phyloP scores from a whole-genome alignment of 176 grass and related monocot genomes.

The Triticum turgidum region DNA sequence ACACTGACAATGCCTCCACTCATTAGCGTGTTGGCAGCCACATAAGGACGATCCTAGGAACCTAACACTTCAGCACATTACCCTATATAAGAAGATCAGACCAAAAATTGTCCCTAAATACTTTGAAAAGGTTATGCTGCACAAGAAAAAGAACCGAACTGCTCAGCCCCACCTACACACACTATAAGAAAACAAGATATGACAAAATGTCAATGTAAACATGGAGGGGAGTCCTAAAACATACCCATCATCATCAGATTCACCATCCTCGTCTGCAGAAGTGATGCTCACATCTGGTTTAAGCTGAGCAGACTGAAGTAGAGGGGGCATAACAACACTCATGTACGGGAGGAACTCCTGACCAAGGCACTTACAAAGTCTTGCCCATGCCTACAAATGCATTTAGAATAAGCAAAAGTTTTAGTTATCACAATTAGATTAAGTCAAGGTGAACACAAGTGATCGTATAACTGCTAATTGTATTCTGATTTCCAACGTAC shows the following conservation, averaged over 20 bases:
- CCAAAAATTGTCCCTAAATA: neutral
- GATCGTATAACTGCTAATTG: neutral
- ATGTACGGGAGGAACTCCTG: constrained; percentile 91
- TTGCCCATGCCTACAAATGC: constrained; percentile 64
- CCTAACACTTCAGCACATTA: neutral
- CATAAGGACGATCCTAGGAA: neutral
- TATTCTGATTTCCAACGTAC: constrained; percentile 32
- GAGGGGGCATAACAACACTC: constrained; percentile 79
- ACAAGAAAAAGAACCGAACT: neutral
- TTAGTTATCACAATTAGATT: neutral
- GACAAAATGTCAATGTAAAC: neutral
- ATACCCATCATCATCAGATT: constrained; percentile 80
- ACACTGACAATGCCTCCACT: neutral
- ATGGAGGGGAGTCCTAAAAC: constrained; percentile 22
- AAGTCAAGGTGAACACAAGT: constrained; percentile 18
- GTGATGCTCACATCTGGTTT: constrained; percentile 83
- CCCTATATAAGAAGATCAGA: neutral
- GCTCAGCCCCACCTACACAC: neutral
- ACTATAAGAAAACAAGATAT: constrained; percentile 6
- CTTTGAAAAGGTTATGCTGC: neutral
- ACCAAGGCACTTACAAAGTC: constrained; percentile 78
- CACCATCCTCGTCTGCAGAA: constrained; percentile 63
- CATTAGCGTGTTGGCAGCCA: neutral
- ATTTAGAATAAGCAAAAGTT: constrained; percentile 19
- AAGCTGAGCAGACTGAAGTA: constrained; percentile 84